These are phyloP conservation scores for Thelonectria olida DNA, from an alignment of 2,329 filamentous ascomycete species.

Conservation along the genomic window DNA sequence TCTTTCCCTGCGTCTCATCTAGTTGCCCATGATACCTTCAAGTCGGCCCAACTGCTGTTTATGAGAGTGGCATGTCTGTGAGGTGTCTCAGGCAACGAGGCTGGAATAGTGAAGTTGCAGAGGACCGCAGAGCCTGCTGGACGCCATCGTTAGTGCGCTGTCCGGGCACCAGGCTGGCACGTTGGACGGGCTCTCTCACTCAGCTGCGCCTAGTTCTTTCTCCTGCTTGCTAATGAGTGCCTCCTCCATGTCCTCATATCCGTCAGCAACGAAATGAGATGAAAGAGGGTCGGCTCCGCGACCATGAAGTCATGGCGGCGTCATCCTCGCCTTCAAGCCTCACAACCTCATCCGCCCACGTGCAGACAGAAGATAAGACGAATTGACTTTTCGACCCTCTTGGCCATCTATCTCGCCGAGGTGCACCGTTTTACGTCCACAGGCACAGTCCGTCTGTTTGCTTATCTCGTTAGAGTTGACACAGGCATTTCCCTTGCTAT, in stretches of 20 bases:
- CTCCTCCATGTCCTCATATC: background rate
- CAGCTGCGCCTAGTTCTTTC: conserved; percentile 7
- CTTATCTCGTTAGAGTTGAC: too few species aligned
- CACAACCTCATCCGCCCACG: too few species aligned
- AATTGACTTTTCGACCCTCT: background rate
- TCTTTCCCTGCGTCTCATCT: background rate
- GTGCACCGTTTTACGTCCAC: too few species aligned
- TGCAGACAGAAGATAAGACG: background rate
- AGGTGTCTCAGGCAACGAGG: background rate
- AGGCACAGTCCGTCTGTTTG: too few species aligned
- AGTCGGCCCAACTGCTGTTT: too few species aligned
- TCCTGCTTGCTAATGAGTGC: too few species aligned
- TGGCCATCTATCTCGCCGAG: too few species aligned
- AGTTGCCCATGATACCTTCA: background rate
- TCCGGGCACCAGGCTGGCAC: background rate
- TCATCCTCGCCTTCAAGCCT: too few species aligned
- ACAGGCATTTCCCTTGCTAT: too few species aligned
- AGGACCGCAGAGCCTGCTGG: background rate
- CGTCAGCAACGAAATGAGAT: conserved; percentile 16
- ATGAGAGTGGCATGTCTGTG: background rate
- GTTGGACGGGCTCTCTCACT: too few species aligned
- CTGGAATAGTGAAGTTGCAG: background rate
- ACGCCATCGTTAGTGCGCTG: background rate
- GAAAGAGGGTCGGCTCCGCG: background rate
- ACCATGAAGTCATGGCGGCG: background rate